A percentile compares a stretch with the other conserved stretches of the same genome.
Evolutionary conservation across 2,329 filamentous ascomycete species (phyloP).

Genomic region (Talaromyces sp.): DNA sequence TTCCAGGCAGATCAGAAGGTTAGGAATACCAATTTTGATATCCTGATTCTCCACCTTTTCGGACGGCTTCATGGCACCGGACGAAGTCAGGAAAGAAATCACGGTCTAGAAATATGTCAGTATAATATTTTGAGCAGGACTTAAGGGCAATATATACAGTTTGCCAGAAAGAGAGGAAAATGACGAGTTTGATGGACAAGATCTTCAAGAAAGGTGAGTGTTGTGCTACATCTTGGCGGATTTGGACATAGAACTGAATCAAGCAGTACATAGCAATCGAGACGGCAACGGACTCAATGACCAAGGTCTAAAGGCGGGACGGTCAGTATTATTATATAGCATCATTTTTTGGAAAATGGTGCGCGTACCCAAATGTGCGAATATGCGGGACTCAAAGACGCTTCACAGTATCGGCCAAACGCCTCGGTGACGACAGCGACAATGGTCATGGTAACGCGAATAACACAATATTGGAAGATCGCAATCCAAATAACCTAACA

Average conservation of each 20-base stretch:
- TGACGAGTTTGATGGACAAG: slow-evolving; percentile 80
- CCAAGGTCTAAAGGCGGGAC: slow-evolving; percentile 48
- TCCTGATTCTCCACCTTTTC: slow-evolving; percentile 65
- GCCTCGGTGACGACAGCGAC: slow-evolving; percentile 70
- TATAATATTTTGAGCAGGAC: neutral
- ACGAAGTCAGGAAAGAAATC: slow-evolving; percentile 59
- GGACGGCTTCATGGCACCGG: slow-evolving; percentile 60
- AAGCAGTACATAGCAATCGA: slow-evolving; percentile 84
- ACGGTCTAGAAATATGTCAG: slow-evolving; percentile 38
- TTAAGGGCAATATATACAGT: slow-evolving; percentile 37
- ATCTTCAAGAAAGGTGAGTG: slow-evolving; percentile 76
- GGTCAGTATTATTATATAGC: neutral
- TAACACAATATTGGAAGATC: slow-evolving; percentile 81
- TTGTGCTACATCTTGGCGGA: slow-evolving; percentile 62
- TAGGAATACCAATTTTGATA: slow-evolving; percentile 75
- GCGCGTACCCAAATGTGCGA: slow-evolving; percentile 71
- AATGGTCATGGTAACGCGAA: slow-evolving; percentile 74
- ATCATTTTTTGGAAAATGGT: neutral
- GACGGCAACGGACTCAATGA: slow-evolving; percentile 67
- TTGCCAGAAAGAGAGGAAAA: slow-evolving; percentile 91
- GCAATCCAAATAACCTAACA: slow-evolving; percentile 63
- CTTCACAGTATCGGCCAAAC: slow-evolving; percentile 69
- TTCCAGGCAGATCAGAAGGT: slow-evolving; percentile 72
- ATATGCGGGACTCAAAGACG: slow-evolving; percentile 71
- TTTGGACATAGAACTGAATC: slow-evolving; percentile 80